These are phyloP conservation scores for Exophiala lecanii-corni DNA, from an alignment of 2,329 filamentous ascomycete genomes.

Conservation along the genomic window DNA sequence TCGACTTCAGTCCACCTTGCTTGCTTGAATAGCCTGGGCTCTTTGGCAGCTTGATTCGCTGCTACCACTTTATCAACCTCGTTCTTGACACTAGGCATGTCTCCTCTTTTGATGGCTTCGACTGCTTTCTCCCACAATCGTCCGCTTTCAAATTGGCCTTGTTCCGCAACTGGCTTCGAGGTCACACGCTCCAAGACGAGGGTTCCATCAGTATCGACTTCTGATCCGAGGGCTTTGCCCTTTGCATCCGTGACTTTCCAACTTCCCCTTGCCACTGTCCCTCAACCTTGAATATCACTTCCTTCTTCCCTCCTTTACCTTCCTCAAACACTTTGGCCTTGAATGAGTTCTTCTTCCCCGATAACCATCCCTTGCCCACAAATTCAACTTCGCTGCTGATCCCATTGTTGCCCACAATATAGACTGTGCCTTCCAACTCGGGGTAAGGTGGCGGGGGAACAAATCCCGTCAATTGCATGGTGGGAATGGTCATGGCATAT, in stretches of 20 bases:
- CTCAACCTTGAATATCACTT: conserved; percentile 57
- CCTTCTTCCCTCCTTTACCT: conserved; percentile 57
- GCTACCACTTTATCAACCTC: conserved; percentile 90
- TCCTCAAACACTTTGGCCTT: conserved; percentile 32
- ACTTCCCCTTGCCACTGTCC: conserved; percentile 43
- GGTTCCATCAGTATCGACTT: conserved; percentile 48
- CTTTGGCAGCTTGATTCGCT: conserved; percentile 71
- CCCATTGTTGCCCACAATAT: conserved; percentile 7
- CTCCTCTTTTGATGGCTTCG: conserved; percentile 69
- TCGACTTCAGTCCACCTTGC: background rate
- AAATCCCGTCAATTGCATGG: conserved; percentile 14
- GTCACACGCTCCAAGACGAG: conserved; percentile 19
- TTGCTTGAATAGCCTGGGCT: conserved; percentile 69
- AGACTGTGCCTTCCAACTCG: conserved; percentile 20
- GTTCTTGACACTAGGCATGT: conserved; percentile 71
- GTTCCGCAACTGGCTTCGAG: conserved; percentile 64
- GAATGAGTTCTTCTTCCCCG: conserved; percentile 35
- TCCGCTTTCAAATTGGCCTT: conserved; percentile 83
- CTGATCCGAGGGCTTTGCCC: conserved; percentile 35
- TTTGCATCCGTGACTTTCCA: conserved; percentile 67
- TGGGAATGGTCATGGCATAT: conserved; percentile 12
- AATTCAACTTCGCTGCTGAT: conserved; percentile 11
- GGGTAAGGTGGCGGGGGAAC: conserved; percentile 46
- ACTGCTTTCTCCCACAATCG: conserved; percentile 85
- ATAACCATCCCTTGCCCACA: conserved; percentile 10